These are phyloP conservation scores for Tulasnella sp. DNA, from an alignment of 768 basidiomycete genomes.

Conservation along the genomic window DNA sequence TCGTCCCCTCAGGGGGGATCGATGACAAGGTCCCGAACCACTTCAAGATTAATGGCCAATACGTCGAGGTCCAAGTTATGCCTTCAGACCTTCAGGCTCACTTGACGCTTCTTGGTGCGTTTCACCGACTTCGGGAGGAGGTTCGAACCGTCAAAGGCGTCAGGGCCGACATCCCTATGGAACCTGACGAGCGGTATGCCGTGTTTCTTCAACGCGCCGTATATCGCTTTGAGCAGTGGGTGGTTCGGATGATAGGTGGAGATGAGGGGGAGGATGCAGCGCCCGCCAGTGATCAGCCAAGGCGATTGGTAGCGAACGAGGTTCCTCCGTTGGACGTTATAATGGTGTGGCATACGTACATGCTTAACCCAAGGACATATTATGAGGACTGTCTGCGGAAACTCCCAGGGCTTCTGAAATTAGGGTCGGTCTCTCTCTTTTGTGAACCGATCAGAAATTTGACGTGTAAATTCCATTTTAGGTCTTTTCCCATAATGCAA, in stretches of 20 bases:
- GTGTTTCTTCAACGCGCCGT: slow-evolving; percentile 19
- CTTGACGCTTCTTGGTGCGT: slow-evolving; percentile 21
- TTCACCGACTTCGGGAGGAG: slow-evolving; percentile 14
- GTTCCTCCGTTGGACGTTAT: slow-evolving; percentile 10
- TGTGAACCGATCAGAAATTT: not conserved
- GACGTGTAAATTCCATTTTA: not conserved
- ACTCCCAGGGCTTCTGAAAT: slow-evolving; percentile 12
- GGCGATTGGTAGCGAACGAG: not conserved
- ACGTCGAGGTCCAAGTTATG: slow-evolving; percentile 16
- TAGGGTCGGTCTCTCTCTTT: not conserved
- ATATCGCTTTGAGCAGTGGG: slow-evolving; percentile 21
- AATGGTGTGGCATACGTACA: slow-evolving; percentile 17
- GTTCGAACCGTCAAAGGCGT: not conserved
- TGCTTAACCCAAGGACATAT: slow-evolving; percentile 3
- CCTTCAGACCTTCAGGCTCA: slow-evolving; percentile 21
- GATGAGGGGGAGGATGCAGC: not conserved
- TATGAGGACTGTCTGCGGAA: slow-evolving; percentile 14
- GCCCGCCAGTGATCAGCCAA: not conserved
- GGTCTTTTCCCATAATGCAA: slow-evolving; percentile 20
- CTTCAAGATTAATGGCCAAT: not conserved
- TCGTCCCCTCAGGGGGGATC: not conserved
- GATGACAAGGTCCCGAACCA: not conserved
- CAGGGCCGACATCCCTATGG: not conserved
- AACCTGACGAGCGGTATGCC: slow-evolving; percentile 13
- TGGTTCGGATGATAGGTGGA: not conserved